A percentile compares a stretch with the other conserved stretches of the same genome.
Conservation (phyloP, 257 asterid genomes). For the Fraxinus cuspidata region DNA sequence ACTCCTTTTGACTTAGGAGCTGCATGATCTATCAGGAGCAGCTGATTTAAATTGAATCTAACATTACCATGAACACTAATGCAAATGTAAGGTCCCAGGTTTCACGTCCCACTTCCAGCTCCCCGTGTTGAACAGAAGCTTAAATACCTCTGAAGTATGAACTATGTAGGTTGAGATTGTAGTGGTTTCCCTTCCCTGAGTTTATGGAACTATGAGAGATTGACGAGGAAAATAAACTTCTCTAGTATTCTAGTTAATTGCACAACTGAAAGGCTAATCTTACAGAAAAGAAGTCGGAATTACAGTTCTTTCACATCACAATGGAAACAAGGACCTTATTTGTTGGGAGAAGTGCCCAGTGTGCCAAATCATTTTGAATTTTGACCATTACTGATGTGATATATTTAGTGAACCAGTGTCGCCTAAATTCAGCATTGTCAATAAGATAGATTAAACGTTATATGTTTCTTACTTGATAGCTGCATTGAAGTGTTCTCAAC, state of each 20-base stretch:
- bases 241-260: background rate
- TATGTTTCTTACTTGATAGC: background rate
- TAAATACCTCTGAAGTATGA: background rate
- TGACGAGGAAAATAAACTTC: background rate
- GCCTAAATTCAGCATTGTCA: too few species aligned
- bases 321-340: background rate
- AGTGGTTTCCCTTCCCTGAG: background rate
- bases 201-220: background rate
- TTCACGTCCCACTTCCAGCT: background rate
- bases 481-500: background rate
- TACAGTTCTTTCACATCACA: background rate
- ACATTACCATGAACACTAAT: background rate
- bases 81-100: background rate
- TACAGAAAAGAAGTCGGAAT: background rate
- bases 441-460: too few species aligned
- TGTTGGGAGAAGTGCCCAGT: slow-evolving; percentile 2
- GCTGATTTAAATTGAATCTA: slow-evolving; percentile 7
- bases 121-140: background rate
- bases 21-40: slow-evolving; percentile 6
- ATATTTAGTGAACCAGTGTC: background rate
- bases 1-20: background rate
- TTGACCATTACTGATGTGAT: background rate
- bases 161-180: background rate
- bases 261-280: background rate
- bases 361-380: slow-evolving; percentile 12